Base-by-base conservation (phyloP, 257 asterid genomes). In the Marsdenia floribunda region DNA sequence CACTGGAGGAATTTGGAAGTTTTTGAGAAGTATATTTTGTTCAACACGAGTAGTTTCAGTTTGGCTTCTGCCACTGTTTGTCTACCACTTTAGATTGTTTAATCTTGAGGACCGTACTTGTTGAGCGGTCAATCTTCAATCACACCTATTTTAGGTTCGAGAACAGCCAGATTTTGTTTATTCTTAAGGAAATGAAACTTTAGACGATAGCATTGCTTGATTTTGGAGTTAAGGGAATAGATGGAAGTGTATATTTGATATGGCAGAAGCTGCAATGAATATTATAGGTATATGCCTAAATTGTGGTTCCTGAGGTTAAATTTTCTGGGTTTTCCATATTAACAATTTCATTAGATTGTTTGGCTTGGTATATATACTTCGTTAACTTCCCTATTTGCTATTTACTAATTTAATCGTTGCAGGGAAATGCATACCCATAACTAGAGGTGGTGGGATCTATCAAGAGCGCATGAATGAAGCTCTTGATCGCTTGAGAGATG, bases 381-480 rank as follows among this genome's bases (percentile, higher is more conserved):
- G 29, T 55, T 19, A 6, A 3, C 21, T 19, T 26, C 0, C 4
- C 12, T 47, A 9, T 49, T 55, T 42, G 74, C 49, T 70, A n/a
- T 2, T 72, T 69, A 35, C 73, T 82, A 72, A 79, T 67, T 33
- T 71, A 55, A 55, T 71, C 64, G 12, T 72, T 77, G 80, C 93
- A 95, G 99, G 99, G 77, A 95, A 95, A 86, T 95, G 99, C 81
- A 95, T 95, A 82, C 99, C 99, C 53, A 86, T 95, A 77, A 91
- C 81, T 76, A 87, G 99, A 73, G 99, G 99, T 22, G 96, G 94
- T 68, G 97, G 98, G 73, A 95, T 95, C 75, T 89, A 92, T 84
- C 99, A 95, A 82, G 94, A 92, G 74, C 96, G 91, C 88, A 95
- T 92, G 99, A 87, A 86, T 67, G 99, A 95, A 87, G 97, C 96